phyloP scores from a whole-genome alignment of 1,139 yeast species.

The Candida neerlandica region DNA sequence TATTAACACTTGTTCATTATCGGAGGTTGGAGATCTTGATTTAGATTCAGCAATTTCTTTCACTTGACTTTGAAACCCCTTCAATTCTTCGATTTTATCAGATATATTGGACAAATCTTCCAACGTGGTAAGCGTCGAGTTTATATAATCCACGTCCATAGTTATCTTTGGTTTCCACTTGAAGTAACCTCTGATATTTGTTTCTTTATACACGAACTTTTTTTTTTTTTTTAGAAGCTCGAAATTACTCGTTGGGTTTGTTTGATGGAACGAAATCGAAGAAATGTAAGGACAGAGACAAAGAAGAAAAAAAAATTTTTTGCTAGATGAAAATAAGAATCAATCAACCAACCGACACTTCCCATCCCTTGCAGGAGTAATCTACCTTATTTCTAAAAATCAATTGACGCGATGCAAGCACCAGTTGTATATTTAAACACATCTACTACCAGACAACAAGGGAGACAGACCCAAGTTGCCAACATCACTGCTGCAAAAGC shows the following conservation, averaged over 20 bases:
- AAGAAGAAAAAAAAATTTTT: constrained; percentile 4
- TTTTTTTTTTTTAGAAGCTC: background rate
- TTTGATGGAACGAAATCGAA: constrained; percentile 2
- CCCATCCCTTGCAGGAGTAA: background rate
- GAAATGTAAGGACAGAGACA: background rate
- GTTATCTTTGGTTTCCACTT: background rate
- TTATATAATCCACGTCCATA: constrained; percentile 28
- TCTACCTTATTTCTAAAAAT: background rate
- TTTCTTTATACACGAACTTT: background rate
- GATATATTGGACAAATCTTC: constrained; percentile 30
- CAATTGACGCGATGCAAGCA: constrained; percentile 41
- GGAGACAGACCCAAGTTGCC: constrained; percentile 95
- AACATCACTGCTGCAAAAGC: constrained; percentile 99
- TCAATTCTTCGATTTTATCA: constrained; percentile 23
- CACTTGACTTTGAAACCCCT: constrained; percentile 17
- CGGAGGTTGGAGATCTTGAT: constrained; percentile 6
- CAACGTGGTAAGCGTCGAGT: constrained; percentile 29
- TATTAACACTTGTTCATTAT: constrained; percentile 1
- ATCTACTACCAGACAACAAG: constrained; percentile 89
- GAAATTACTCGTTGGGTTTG: background rate
- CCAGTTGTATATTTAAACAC: constrained; percentile 65
- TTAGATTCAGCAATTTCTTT: constrained; percentile 15
- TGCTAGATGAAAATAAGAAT: background rate
- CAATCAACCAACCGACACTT: background rate
- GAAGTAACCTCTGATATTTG: background rate